Evolutionary conservation across 768 basidiomycete species (phyloP), one percentile per base, ranked within the genome.

Genomic region (Clitopilus passeckerianus): DNA sequence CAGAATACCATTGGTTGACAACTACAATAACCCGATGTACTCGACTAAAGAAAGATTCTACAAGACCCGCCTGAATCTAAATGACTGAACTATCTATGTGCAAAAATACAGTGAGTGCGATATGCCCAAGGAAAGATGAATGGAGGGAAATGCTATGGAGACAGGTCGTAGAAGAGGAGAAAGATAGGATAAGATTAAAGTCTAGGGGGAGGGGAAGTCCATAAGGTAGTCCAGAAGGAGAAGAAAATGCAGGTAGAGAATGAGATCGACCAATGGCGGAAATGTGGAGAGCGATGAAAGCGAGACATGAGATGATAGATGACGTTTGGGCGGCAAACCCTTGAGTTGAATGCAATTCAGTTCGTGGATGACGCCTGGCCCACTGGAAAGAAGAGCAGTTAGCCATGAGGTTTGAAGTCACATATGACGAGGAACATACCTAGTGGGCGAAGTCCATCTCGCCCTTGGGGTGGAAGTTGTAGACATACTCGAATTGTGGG

Each of bases 401-500:
- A 81, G 63, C 66, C 27, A 30, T 86, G 15, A 73, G 77, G 58
- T 86, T 86, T 63, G 64, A 61, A 86, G 86, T 63, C 79, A 83
- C 27, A 77, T 83, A 12, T 82, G 16, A 37, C 6, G 34, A 57
- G 22, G 1, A 23, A 56, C 24, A 33, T 53, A 34, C 23, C 18
- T 59, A 52, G 50, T 53, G 50, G 16, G 20, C 50, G 6, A 27
- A 33, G n/a, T 12, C 30, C 18, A 16, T 53, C 24, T 57, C 34
- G 18, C 24, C 27, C 54, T 71, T 63, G 22, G 68, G 67, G 33
- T 73, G 70, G 64, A 88, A 90, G 65, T 80, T 82, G 66, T 75
- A 79, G 20, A 91, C 90, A 67, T 85, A 91, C 65, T 91, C 86
- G 67, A 85, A 86, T 70, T 91, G 90, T 1, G 86, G 79, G 16